Base-by-base conservation (phyloP, 164 flowering plant genomes). In the Vitis labrusca region DNA sequence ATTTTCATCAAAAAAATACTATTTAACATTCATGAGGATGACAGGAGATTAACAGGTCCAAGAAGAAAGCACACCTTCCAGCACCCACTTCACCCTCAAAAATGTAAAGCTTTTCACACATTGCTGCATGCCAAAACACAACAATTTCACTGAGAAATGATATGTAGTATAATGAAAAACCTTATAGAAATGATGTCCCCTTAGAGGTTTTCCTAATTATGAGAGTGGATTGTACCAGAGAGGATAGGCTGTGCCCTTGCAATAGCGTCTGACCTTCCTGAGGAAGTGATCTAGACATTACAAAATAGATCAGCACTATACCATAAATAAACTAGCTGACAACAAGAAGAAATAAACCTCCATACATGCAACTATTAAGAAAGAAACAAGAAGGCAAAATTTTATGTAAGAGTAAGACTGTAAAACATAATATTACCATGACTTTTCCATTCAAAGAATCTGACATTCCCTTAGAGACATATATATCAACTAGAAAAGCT, bases 1-100 rank as follows among this genome's bases (percentile, higher is more conserved):
- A 57, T 6, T 12, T 29, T 50, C 50, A 23, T 11, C 48, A 64
- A 19, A 9, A 66, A 69, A 32, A 59, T 23, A 49, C 6, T 32
- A 52, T 59, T 15, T 37, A 5, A 32, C 29, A 56, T 11, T 59
- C 19, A 10, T 32, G 64, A 29, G 7, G 48, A 67, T 30, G 48
- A 53, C 14, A 59, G 30, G 55, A 16, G 61, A 2, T 29, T 9
- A 53, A 63, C 54, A 49, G 49, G 16, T 50, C 23, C 12, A 69
- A 51, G 51, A 76, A 78, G 61, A 71, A 73, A 78, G 52, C 82
- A 62, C 32, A 93, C 99, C 99, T 95, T 76, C 84, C 97, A 81
- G 91, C 88, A 59, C 93, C 97, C 73, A 83, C 62, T 64, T 82
- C 89, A 59, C 94, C 96, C 63, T 88, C 90, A 71, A 87, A 83